phyloP scores from a whole-genome alignment of 2,329 filamentous ascomycete species.

The Lasiodiplodia sp. region DNA sequence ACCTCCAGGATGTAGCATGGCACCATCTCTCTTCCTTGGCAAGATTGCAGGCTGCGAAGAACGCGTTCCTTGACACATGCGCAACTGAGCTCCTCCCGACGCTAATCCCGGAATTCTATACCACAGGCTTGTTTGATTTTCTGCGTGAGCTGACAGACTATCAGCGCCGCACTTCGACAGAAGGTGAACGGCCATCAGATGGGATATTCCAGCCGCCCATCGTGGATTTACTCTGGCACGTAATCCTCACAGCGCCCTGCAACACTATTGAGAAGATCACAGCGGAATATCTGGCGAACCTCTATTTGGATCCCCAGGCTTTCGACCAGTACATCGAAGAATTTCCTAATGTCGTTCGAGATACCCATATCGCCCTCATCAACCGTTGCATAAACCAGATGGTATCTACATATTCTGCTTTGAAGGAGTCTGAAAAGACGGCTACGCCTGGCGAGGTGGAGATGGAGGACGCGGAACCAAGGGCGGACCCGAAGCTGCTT shows the following conservation, averaged over 20 bases:
- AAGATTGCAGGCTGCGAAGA: constrained; percentile 41
- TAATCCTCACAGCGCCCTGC: constrained; percentile 74
- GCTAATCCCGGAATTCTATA: constrained; percentile 66
- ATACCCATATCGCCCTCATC: constrained; percentile 73
- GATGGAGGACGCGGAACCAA: not conserved
- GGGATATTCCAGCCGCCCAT: constrained; percentile 60
- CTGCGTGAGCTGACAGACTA: constrained; percentile 53
- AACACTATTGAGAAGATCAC: constrained; percentile 71
- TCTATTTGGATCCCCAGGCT: constrained; percentile 67
- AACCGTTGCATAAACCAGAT: constrained; percentile 71
- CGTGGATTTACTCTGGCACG: constrained; percentile 80
- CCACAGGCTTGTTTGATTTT: constrained; percentile 68
- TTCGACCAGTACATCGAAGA: constrained; percentile 14
- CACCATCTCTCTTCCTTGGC: constrained; percentile 62
- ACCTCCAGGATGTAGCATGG: constrained; percentile 74
- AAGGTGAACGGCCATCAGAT: constrained; percentile 55
- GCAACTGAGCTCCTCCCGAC: constrained; percentile 64
- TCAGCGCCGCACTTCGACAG: constrained; percentile 10
- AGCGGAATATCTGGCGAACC: constrained; percentile 73
- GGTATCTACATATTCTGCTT: constrained; percentile 17
- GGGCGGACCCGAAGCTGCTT: not conserved
- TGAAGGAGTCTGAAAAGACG: not conserved
- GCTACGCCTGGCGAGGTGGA: not conserved
- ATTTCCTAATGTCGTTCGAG: constrained; percentile 48
- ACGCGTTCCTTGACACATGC: constrained; percentile 55